phyloP scores from a whole-genome alignment of 2,329 filamentous ascomycete species.

The Colletotrichum sp. region DNA sequence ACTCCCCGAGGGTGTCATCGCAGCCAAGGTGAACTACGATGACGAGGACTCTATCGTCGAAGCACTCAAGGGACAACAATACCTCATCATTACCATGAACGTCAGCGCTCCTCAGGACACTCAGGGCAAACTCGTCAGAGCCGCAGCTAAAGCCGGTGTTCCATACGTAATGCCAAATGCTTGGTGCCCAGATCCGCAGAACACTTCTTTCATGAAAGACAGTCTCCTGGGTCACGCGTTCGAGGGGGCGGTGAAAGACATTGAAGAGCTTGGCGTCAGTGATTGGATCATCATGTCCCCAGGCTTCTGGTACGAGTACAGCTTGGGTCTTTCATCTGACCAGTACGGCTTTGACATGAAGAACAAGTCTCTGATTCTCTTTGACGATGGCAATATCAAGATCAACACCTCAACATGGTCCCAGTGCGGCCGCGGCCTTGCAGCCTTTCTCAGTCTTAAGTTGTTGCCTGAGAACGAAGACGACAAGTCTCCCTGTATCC shows the following conservation, averaged over 20 bases:
- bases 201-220: neutral
- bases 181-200: slow-evolving; percentile 37
- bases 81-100: slow-evolving; percentile 55
- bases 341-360: slow-evolving; percentile 55
- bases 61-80: slow-evolving; percentile 59
- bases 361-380: slow-evolving; percentile 47
- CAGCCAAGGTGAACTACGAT: slow-evolving; percentile 48
- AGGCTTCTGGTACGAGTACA: slow-evolving; percentile 61
- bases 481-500: slow-evolving; percentile 4
- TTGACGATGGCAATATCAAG: slow-evolving; percentile 60
- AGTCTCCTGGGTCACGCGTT: slow-evolving; percentile 2
- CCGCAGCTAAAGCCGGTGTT: slow-evolving; percentile 56
- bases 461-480: slow-evolving; percentile 15
- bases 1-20: slow-evolving; percentile 48
- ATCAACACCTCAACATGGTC: slow-evolving; percentile 65
- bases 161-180: slow-evolving; percentile 58
- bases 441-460: slow-evolving; percentile 44
- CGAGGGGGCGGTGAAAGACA: slow-evolving; percentile 33
- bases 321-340: slow-evolving; percentile 35
- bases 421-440: slow-evolving; percentile 54
- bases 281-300: slow-evolving; percentile 40
- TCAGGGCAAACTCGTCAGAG: slow-evolving; percentile 49
- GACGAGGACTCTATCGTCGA: slow-evolving; percentile 45
- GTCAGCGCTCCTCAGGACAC: slow-evolving; percentile 42
- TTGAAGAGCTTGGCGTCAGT: slow-evolving; percentile 39